A percentile compares a stretch with the other conserved stretches of the same genome.
Conservation (phyloP, 2,329 filamentous ascomycete genomes). For the Cladosporium sp. region DNA sequence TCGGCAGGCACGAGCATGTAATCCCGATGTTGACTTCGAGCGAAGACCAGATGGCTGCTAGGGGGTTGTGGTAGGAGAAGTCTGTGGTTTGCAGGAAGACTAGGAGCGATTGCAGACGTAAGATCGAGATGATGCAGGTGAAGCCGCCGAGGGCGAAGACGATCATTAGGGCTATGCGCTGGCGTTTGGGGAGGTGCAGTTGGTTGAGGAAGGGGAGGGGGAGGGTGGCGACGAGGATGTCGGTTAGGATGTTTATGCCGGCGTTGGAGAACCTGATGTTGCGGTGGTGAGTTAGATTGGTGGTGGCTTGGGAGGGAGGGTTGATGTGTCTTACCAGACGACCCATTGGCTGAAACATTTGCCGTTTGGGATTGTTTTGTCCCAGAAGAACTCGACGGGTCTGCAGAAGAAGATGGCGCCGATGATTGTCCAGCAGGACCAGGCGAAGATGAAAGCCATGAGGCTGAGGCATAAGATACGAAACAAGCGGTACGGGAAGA, state of each 20-base stretch:
- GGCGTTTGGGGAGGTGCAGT: conserved; percentile 38
- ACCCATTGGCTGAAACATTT: conserved; percentile 45
- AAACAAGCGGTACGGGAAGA: conserved; percentile 35
- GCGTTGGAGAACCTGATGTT: conserved; percentile 39
- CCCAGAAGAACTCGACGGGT: conserved; percentile 48
- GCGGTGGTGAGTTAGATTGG: neutral
- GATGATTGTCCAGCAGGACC: conserved; percentile 38
- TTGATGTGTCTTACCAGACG: conserved; percentile 41
- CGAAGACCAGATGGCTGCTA: conserved; percentile 40
- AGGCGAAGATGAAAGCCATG: conserved; percentile 38
- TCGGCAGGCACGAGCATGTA: conserved; percentile 41
- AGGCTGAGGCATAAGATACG: conserved; percentile 33
- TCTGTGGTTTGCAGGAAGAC: conserved; percentile 31
- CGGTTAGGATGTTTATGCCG: conserved; percentile 41
- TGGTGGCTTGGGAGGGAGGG: neutral
- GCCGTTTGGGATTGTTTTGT: conserved; percentile 33
- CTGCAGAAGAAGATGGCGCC: conserved; percentile 46
- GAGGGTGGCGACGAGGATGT: conserved; percentile 39
- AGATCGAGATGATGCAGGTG: conserved; percentile 38
- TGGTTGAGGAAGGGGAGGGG: conserved; percentile 39
- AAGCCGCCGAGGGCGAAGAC: conserved; percentile 40
- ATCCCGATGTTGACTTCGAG: conserved; percentile 42
- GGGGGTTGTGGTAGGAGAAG: conserved; percentile 36
- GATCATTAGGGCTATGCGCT: conserved; percentile 38
- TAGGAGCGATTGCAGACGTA: conserved; percentile 37